These are phyloP conservation scores for Wickerhamiella galacta DNA, from an alignment of 805 yeast species.

Conservation along the genomic window DNA sequence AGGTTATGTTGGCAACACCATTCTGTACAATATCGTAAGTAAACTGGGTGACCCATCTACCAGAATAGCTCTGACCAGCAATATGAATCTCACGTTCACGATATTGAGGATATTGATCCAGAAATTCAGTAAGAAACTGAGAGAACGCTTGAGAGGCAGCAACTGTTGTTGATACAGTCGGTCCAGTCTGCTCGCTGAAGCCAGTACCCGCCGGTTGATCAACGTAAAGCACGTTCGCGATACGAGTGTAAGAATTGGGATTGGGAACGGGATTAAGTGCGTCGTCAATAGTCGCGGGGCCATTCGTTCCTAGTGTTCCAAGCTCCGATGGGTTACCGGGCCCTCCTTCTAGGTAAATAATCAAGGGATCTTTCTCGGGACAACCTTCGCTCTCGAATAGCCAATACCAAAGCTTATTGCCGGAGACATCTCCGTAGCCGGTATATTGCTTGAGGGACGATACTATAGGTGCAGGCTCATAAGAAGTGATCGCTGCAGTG, in stretches of 20 bases:
- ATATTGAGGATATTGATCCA: conserved; percentile 45
- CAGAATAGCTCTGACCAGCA: conserved; percentile 76
- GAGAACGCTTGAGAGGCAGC: conserved; percentile 67
- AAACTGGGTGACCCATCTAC: conserved; percentile 72
- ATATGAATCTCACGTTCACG: conserved; percentile 43
- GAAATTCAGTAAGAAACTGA: conserved; percentile 57
- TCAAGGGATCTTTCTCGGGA: conserved; percentile 60
- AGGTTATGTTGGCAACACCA: no score
- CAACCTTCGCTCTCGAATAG: conserved; percentile 71
- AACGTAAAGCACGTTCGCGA: conserved; percentile 63
- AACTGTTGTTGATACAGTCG: conserved; percentile 27
- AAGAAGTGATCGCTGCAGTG: no score
- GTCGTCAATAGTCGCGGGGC: conserved; percentile 48
- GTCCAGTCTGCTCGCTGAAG: conserved; percentile 39
- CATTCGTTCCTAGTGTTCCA: conserved; percentile 67
- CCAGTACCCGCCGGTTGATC: conserved; percentile 79
- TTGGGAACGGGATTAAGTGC: conserved; percentile 30
- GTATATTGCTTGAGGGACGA: no score
- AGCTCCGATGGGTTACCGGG: conserved; percentile 75
- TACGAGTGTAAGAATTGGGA: conserved; percentile 62
- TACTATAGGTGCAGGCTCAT: no score
- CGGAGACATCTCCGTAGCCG: no score
- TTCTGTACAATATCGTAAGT: conserved; percentile 55
- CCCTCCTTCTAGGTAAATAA: conserved; percentile 75
- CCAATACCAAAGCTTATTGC: conserved; percentile 63